Percentiles rank a stretch among this genome's conserved stretches.
phyloP scores from a whole-genome alignment of 805 yeast genomes.

The Candida saitoana region DNA sequence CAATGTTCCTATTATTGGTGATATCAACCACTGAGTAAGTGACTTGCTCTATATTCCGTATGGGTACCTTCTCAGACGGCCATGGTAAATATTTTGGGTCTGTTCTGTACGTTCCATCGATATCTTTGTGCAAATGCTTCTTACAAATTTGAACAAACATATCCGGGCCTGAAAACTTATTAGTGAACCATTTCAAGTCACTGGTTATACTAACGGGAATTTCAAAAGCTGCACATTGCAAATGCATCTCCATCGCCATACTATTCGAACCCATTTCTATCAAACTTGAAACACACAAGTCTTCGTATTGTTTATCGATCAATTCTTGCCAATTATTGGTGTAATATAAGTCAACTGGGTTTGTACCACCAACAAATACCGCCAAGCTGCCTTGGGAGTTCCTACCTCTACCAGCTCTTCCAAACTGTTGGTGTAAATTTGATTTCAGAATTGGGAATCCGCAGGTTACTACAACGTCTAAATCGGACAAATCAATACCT shows the following conservation, averaged over 20 bases:
- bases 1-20: constrained; percentile 68
- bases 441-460: constrained; percentile 90
- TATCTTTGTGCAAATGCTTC: constrained; percentile 33
- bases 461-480: constrained; percentile 87
- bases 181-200: constrained; percentile 55
- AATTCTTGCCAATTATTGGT: constrained; percentile 64
- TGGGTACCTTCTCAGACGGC: constrained; percentile 72
- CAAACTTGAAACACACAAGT: constrained; percentile 36
- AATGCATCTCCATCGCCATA: constrained; percentile 67
- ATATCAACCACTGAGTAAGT: constrained; percentile 86
- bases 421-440: constrained; percentile 91
- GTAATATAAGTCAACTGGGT: constrained; percentile 84
- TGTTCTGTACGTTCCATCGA: constrained; percentile 27
- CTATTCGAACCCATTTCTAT: constrained; percentile 30
- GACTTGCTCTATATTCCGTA: constrained; percentile 80
- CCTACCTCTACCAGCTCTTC: constrained; percentile 90
- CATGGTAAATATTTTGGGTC: constrained; percentile 62
- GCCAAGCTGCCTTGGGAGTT: constrained; percentile 72
- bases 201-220: constrained; percentile 52
- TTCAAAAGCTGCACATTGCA: constrained; percentile 94
- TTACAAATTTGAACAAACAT: constrained; percentile 29
- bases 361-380: constrained; percentile 73
- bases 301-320: constrained; percentile 40
- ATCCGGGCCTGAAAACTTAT: constrained; percentile 8
- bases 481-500: constrained; percentile 90